These are phyloP conservation scores for Podila epigama DNA, from an alignment of 192 early-diverging fungal species.

Conservation along the genomic window DNA sequence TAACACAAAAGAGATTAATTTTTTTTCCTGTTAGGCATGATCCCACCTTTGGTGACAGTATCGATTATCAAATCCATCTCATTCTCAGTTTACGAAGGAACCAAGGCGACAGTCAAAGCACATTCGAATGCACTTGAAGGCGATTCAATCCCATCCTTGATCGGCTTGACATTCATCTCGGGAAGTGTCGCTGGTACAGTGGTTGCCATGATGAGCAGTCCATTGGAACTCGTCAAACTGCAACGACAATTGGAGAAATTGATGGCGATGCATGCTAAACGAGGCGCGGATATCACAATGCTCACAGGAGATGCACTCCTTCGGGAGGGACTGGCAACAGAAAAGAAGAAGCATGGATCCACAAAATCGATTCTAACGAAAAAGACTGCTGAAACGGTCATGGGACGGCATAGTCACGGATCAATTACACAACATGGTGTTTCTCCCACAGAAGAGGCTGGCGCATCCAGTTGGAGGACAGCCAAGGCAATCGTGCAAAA, in stretches of 20 bases:
- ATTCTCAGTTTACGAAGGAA: constrained; percentile 86
- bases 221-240: constrained; percentile 81
- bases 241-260: constrained; percentile 75
- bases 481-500: constrained; percentile 57
- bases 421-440: constrained; percentile 16
- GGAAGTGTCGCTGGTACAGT: constrained; percentile 70
- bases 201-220: constrained; percentile 75
- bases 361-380: neutral
- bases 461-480: constrained; percentile 59
- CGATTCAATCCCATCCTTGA: constrained; percentile 49
- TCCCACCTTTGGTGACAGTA: constrained; percentile 84
- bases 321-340: constrained; percentile 23
- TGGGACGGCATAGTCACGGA: constrained; percentile 25
- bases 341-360: constrained; percentile 23
- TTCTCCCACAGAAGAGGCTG: constrained; percentile 25
- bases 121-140: constrained; percentile 34
- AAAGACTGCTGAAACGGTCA: neutral
- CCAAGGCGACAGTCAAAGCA: constrained; percentile 64
- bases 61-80: constrained; percentile 90
- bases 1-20: neutral
- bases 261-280: constrained; percentile 57
- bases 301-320: constrained; percentile 38
- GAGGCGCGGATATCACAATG: constrained; percentile 53
- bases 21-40: constrained; percentile 51
- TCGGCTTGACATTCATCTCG: constrained; percentile 56